Base-by-base conservation (phyloP, 495 filamentous ascomycete species). In the Lasiosphaeria miniovina region DNA sequence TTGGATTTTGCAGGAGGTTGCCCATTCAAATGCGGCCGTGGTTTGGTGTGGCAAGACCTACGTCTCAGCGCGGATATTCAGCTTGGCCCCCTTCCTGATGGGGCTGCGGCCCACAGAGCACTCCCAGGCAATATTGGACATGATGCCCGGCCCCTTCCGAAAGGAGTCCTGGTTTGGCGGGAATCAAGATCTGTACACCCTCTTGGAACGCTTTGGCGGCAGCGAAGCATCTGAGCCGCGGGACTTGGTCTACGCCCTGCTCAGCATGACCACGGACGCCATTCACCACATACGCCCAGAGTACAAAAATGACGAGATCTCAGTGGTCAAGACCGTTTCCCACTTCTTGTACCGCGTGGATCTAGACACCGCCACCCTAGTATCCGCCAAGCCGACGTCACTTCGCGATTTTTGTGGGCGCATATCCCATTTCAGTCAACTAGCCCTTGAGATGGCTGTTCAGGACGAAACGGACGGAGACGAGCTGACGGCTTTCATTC, bases 161-260 rank as follows among this genome's bases (percentile, higher is more conserved):
- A 56, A 65, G 50, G 36, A 58, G 0, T 71, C 72, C 3, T 73
- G 74, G 70, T 74, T 66, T 67, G 53, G 40, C 1, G 10, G 65
- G 40, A 60, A 53, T 1, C 65, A 59, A 24, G 36, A 65, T 15
- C 69, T 77, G 8, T 43, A 65, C 11, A 66, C 62, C n/a, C 60
- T 77, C 2, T 59, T 77, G 7, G 0, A 40, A 6, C 71, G 66
- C 10, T 75, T 75, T 54, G 5, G 54, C 4, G 15, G 32, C n/a
- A 70, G 71, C 54, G 31, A 72, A 60, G 73, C 74, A 0, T 62
- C n/a, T 1, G 58, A 72, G n/a, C 24, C 43, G 0, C 67, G 70
- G 6, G 74, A 77, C 55, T 67, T 55, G 0, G 65, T 77, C 0
- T 77, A 75, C 55, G 74, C 74, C 6, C 41, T 76, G 31, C 62